phyloP scores from a whole-genome alignment of 768 basidiomycete species.

The Pleurotus djamor region DNA sequence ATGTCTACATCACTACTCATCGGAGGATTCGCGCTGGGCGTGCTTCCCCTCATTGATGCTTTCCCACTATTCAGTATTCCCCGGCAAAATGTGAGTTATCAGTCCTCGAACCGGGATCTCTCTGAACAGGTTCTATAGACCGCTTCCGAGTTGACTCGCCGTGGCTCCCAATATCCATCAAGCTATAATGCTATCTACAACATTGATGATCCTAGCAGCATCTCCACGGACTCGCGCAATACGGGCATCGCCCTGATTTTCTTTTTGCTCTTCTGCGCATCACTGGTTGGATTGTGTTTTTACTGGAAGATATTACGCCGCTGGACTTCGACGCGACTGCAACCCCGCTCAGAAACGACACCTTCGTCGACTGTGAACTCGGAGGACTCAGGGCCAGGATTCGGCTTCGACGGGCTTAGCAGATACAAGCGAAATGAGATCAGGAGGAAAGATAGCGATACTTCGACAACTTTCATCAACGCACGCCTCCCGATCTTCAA shows the following conservation, averaged over 20 bases:
- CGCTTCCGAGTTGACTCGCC: not conserved
- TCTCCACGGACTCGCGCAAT: slow-evolving; percentile 9
- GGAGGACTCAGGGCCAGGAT: slow-evolving; percentile 12
- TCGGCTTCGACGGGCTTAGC: slow-evolving; percentile 21
- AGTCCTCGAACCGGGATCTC: not conserved
- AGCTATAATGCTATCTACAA: not conserved
- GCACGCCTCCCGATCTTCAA: not conserved
- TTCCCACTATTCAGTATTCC: not conserved
- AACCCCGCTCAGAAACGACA: slow-evolving; percentile 5
- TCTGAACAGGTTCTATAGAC: not conserved
- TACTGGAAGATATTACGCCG: slow-evolving; percentile 8
- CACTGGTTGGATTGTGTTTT: slow-evolving; percentile 14
- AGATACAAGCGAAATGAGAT: slow-evolving; percentile 13
- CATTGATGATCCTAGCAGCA: not conserved
- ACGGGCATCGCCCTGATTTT: slow-evolving; percentile 15
- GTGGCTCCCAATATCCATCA: too few relatives aligned
- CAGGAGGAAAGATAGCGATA: slow-evolving; percentile 12
- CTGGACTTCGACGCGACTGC: not conserved
- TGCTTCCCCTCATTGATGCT: slow-evolving; percentile 1
- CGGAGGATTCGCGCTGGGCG: slow-evolving; percentile 6
- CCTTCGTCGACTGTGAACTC: slow-evolving; percentile 8
- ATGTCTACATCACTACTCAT: not conserved
- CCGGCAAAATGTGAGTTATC: not conserved
- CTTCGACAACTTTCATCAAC: not conserved
- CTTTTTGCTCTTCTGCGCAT: slow-evolving; percentile 14